Conservation (phyloP, 371 early-diverging fungal genomes). For the Syncephalastrum contaminatum region DNA sequence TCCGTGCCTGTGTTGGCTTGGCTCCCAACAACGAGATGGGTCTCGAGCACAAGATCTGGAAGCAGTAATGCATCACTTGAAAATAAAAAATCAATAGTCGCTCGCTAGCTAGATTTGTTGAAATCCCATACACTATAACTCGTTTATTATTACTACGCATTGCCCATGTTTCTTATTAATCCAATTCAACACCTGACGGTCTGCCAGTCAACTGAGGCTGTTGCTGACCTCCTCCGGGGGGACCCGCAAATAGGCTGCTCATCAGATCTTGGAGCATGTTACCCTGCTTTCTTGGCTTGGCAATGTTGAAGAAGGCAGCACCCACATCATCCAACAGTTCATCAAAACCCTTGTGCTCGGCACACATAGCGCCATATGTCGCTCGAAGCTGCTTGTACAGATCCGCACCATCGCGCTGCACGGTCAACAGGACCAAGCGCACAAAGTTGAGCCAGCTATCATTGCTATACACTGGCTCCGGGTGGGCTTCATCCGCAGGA, state of each 20-base stretch:
- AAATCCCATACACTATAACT: too few relatives aligned
- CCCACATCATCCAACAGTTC: constrained; percentile 81
- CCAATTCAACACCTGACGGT: too few relatives aligned
- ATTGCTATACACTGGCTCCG: constrained; percentile 42
- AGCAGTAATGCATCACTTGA: constrained; percentile 29
- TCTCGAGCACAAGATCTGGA: constrained; percentile 82
- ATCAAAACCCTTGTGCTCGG: constrained; percentile 35
- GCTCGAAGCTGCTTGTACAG: constrained; percentile 52
- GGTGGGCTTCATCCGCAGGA: constrained; percentile 33
- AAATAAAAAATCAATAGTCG: neutral
- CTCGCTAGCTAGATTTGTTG: too few relatives aligned
- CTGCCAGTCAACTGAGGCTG: too few relatives aligned
- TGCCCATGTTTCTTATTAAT: too few relatives aligned
- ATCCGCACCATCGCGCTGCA: constrained; percentile 66
- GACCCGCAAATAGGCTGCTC: constrained; percentile 65
- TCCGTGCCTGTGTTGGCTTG: constrained; percentile 94
- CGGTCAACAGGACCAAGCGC: constrained; percentile 65
- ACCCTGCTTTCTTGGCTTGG: constrained; percentile 61
- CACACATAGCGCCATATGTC: constrained; percentile 56
- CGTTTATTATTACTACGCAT: too few relatives aligned
- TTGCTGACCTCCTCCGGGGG: constrained; percentile 2
- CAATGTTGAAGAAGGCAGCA: constrained; percentile 80
- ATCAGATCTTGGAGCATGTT: constrained; percentile 75
- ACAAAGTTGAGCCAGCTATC: constrained; percentile 71
- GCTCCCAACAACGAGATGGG: constrained; percentile 89